Evolutionary conservation across 495 filamentous ascomycete genomes (phyloP), one percentile per base, ranked within the genome.

Genomic region (Podospora appendiculata): DNA sequence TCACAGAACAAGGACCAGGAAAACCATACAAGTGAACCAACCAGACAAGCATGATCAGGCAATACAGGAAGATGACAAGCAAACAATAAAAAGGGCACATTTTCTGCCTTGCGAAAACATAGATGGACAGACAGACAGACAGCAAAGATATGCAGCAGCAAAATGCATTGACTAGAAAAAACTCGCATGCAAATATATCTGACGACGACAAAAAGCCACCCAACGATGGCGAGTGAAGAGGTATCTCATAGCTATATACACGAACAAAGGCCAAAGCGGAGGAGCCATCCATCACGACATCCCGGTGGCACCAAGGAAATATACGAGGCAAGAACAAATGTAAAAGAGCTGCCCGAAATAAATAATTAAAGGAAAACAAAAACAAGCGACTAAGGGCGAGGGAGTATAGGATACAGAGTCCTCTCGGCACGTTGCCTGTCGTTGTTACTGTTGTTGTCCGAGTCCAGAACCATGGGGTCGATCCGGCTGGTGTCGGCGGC

Each of bases 401-500:
- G 57, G n/a, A 58, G 51, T 9, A 49, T 42, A 32, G 58, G 58
- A 34, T 60, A 60, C 10, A 60, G 51, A 38, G 47, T 32, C 42
- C 32, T 48, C 42, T 47, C 5, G 46, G n/a, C 14, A 14, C 12
- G 44, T 47, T 14, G 14, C 12, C 14, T 39, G 48, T 8, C 32
- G 48, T 8, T 43, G 53, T 32, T 55, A 32, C 11, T 40, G 43
- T 18, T 48, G 50, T 35, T 45, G 16, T 58, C 44, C 40, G 45
- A 43, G 25, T 59, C 57, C 17, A 56, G 50, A 34, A 62, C 57
- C 52, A 57, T 54, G 32, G 66, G 64, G 17, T 69, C 66, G 17
- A 64, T 62, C 38, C 62, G 60, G 48, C 56, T 58, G 42, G 63
- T 54, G 32, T 61, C 54, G n/a, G 32, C 51, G 45, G 73, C 77